These are phyloP conservation scores for Ostreobium quekettii DNA, from an alignment of 139 green algal genomes.

Conservation along the genomic window DNA sequence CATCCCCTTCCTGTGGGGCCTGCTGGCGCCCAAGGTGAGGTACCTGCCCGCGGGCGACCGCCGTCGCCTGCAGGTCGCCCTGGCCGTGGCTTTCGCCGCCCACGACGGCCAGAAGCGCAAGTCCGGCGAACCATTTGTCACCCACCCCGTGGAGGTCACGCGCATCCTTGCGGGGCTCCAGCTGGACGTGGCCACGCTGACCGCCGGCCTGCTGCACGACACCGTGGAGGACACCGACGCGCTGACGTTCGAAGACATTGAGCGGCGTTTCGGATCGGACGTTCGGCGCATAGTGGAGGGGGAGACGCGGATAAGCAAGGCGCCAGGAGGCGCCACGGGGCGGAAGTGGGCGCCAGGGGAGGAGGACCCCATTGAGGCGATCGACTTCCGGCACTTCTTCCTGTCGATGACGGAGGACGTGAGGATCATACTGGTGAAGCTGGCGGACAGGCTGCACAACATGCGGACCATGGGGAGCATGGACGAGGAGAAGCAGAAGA, in stretches of 20 bases:
- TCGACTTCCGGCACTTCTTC: constrained; percentile 84
- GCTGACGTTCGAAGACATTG: constrained; percentile 71
- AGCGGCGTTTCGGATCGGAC: constrained; percentile 50
- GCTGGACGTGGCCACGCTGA: constrained; percentile 65
- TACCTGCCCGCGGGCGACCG: constrained; percentile 45
- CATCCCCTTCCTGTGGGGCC: constrained; percentile 50
- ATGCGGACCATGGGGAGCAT: constrained; percentile 85
- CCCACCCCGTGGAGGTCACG: constrained; percentile 77
- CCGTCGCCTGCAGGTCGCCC: constrained; percentile 34
- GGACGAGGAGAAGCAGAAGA: constrained; percentile 66
- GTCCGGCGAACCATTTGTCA: constrained; percentile 83
- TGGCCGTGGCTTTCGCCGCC: constrained; percentile 58
- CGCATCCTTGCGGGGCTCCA: constrained; percentile 61
- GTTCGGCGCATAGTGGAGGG: constrained; percentile 82
- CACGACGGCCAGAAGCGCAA: constrained; percentile 71
- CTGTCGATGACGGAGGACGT: constrained; percentile 84
- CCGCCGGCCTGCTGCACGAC: constrained; percentile 78
- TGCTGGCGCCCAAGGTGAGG: constrained; percentile 39
- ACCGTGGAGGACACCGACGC: constrained; percentile 81
- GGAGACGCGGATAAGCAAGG: constrained; percentile 78
- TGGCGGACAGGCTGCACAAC: constrained; percentile 89
- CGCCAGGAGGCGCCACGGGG: background rate
- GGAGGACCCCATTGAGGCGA: constrained; percentile 43
- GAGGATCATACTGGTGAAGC: constrained; percentile 87
- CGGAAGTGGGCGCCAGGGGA: background rate